Evolutionary conservation across 495 filamentous ascomycete species (phyloP), one percentile per base, ranked within the genome.

Genomic region (Durotheca rogersii): DNA sequence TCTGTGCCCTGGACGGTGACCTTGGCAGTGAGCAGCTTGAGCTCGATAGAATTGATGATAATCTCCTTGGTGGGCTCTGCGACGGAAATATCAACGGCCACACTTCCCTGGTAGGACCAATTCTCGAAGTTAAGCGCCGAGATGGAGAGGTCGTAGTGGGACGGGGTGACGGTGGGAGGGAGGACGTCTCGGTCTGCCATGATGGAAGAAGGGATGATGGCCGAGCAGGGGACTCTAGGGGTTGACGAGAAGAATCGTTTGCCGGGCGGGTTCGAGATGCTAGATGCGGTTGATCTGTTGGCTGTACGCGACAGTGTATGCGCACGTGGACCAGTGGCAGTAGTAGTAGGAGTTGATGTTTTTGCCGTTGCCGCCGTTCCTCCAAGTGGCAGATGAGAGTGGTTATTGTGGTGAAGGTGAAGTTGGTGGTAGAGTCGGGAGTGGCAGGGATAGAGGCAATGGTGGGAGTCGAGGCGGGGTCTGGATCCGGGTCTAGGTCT

Each of bases 41-140:
- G 70, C 61, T 88, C 72, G 51, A 83, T 72, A 21, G 81, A 68
- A 70, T 95, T 95, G 55, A 95, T 72, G 10, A 84, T 81, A 41
- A 96, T 83, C 52, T 87, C 80, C 56, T 78, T 85, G 16, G 81
- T 80, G 18, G 78, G 68, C 52, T 80, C 78, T 46, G 76, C 69
- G 48, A 94, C 72, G 33, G 82, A 79, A 34, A 82, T 67, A 31
- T 72, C 60, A 55, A 81, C 79, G 33, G 75, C 79, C 43, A 95
- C 85, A 4, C 74, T 80, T 54, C 93, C 93, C 70, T 90, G 82
- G 68, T 92, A 98, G 43, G 75, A 83, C 78, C 89, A 98, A 15
- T 51, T 81, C 73, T 62, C 73, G 75, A 65, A 88, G 70, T 96
- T 83, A 46, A 98, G 65, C 52, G 91, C 85, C 64, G 76, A 83